Evolutionary conservation across 352 stramenopile genomes (phyloP).

Genomic region (Phytopythium delawarense): DNA sequence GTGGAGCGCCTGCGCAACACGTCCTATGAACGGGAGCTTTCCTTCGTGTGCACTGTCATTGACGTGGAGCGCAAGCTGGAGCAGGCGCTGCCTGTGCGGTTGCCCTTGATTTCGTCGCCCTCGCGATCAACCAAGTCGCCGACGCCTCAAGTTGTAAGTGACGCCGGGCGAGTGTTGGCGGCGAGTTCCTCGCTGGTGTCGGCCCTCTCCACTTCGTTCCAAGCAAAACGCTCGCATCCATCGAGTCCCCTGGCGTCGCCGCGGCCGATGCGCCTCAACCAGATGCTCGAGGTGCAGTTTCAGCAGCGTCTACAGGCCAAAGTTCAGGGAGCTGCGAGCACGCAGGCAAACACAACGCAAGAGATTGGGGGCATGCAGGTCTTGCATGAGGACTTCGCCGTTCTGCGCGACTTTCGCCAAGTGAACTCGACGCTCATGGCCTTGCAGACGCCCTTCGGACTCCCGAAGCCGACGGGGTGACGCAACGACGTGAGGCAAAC

Average conservation of each 20-base stretch:
- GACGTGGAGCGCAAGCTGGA: constrained; percentile 25
- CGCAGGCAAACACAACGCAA: constrained; percentile 12
- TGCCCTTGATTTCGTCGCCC: constrained; percentile 28
- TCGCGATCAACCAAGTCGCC: neutral
- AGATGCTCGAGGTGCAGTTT: constrained; percentile 45
- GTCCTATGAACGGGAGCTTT: constrained; percentile 53
- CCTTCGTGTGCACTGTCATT: constrained; percentile 47
- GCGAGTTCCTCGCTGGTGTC: neutral
- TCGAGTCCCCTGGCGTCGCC: neutral
- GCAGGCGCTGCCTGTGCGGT: constrained; percentile 14
- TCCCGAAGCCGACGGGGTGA: constrained; percentile 1
- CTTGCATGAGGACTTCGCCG: constrained; percentile 14
- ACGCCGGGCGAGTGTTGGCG: neutral
- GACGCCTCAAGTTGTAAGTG: neutral
- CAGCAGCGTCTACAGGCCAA: constrained; percentile 22
- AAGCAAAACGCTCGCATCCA: neutral
- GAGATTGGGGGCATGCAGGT: neutral
- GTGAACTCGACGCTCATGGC: constrained; percentile 34
- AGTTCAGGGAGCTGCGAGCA: constrained; percentile 1
- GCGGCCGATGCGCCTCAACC: constrained; percentile 17
- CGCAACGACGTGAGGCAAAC: neutral
- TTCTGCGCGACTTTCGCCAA: constrained; percentile 48
- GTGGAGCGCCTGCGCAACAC: constrained; percentile 50
- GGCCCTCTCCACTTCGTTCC: neutral
- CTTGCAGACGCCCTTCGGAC: constrained; percentile 10